Evolutionary conservation across 1,139 yeast genomes (phyloP).

Genomic region (Diutina scorzettiae): DNA sequence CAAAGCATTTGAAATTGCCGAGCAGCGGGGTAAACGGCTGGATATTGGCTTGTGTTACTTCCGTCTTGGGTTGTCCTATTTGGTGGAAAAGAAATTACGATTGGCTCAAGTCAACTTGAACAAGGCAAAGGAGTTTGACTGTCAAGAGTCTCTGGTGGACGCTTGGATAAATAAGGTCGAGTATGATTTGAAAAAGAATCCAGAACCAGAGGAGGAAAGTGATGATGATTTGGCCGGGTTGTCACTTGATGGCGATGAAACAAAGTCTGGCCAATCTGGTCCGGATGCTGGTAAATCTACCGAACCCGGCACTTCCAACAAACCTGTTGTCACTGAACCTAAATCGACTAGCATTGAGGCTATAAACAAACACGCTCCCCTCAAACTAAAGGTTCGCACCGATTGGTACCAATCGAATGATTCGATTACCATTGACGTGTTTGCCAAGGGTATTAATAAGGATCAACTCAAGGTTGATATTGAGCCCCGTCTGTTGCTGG

Average conservation of each 20-base stretch:
- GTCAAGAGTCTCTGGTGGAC: slow-evolving; percentile 33
- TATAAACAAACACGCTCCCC: slow-evolving; percentile 29
- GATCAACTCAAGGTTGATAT: slow-evolving; percentile 29
- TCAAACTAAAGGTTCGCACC: slow-evolving; percentile 37
- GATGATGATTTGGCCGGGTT: slow-evolving; percentile 3
- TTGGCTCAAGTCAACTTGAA: slow-evolving; percentile 39
- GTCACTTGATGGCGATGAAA: not conserved
- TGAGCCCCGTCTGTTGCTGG: slow-evolving; percentile 18
- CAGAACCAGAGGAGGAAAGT: not conserved
- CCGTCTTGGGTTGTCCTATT: slow-evolving; percentile 42
- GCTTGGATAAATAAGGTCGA: slow-evolving; percentile 42
- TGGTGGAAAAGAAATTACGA: slow-evolving; percentile 31
- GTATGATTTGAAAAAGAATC: slow-evolving; percentile 18
- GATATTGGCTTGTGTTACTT: slow-evolving; percentile 50
- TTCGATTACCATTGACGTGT: slow-evolving; percentile 55
- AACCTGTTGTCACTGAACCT: no score
- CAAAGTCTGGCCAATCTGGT: no score
- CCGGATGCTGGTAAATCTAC: no score
- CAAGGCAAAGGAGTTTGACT: slow-evolving; percentile 35
- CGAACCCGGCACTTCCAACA: no score
- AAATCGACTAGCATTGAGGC: slow-evolving; percentile 21
- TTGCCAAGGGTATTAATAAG: slow-evolving; percentile 51
- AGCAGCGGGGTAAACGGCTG: slow-evolving; percentile 34
- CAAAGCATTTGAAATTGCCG: slow-evolving; percentile 44
- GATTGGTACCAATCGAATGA: slow-evolving; percentile 72